Evolutionary conservation across 208 protist species (phyloP).

Genomic region (Phytomonas francai): DNA sequence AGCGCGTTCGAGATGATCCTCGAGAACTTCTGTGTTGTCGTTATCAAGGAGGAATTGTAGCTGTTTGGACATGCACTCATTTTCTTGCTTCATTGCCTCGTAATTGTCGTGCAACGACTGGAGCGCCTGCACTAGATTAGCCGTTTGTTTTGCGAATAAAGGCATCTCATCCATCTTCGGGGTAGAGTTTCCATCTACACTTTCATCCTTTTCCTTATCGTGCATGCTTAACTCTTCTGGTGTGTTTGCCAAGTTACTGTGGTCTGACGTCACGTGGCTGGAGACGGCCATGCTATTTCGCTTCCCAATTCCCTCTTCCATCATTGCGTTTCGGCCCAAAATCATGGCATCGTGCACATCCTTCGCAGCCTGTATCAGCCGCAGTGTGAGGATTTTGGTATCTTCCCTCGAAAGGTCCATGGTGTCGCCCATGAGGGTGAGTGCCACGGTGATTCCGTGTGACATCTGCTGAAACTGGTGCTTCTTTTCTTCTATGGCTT

Average conservation of each 20-base stretch:
- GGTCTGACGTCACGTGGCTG: not conserved
- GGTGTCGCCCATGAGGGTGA: slow-evolving; percentile 16
- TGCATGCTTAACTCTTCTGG: not conserved
- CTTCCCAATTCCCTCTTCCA: not conserved
- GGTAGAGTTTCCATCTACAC: not conserved
- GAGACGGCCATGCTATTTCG: not conserved
- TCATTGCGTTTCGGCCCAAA: not conserved
- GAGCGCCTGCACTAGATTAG: slow-evolving; percentile 15
- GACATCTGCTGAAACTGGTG: slow-evolving; percentile 18
- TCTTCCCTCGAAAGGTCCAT: slow-evolving; percentile 10
- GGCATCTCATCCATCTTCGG: not conserved
- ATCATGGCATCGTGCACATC: slow-evolving; percentile 28
- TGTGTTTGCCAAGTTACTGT: not conserved
- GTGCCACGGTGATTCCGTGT: slow-evolving; percentile 18
- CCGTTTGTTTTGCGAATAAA: not conserved
- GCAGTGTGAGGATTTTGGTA: slow-evolving; percentile 17
- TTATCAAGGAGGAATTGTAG: slow-evolving; percentile 33
- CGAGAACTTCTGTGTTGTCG: slow-evolving; percentile 2
- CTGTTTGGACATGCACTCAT: slow-evolving; percentile 17
- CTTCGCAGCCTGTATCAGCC: slow-evolving; percentile 24
- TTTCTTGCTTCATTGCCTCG: slow-evolving; percentile 13
- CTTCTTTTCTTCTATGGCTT: slow-evolving; percentile 6
- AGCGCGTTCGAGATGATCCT: not conserved
- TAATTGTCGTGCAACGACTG: slow-evolving; percentile 19
- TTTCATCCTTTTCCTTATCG: not conserved